These are phyloP conservation scores for Saccharomycopsis phalli DNA, from an alignment of 1,139 yeast species.

Conservation along the genomic window DNA sequence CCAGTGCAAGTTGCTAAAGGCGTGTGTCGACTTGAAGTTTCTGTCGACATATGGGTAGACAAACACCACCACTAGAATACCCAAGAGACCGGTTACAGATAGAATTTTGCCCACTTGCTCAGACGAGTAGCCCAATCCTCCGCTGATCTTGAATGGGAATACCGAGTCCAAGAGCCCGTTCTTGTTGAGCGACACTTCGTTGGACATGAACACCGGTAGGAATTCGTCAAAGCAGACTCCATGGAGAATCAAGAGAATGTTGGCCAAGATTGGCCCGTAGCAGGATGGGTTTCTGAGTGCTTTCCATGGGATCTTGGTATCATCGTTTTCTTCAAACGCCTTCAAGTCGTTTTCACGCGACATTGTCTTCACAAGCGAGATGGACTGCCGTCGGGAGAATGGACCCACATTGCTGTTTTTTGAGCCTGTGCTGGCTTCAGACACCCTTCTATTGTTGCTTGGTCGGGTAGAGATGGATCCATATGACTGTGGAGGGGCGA, in stretches of 20 bases:
- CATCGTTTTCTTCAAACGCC: slow-evolving; percentile 21
- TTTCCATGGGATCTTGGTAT: slow-evolving; percentile 22
- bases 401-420: slow-evolving; percentile 20
- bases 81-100: slow-evolving; percentile 48
- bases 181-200: slow-evolving; percentile 30
- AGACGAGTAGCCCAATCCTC: slow-evolving; percentile 42
- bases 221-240: slow-evolving; percentile 50
- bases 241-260: slow-evolving; percentile 40
- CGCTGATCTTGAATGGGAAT: slow-evolving; percentile 41
- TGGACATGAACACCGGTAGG: slow-evolving; percentile 50
- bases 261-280: slow-evolving; percentile 32
- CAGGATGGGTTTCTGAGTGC: slow-evolving; percentile 34
- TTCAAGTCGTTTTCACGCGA: slow-evolving; percentile 25
- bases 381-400: slow-evolving; percentile 33
- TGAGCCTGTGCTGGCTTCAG: background rate
- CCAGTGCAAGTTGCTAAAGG: slow-evolving; percentile 35
- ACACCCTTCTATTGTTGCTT: background rate
- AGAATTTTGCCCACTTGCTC: slow-evolving; percentile 45
- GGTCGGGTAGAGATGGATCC: background rate
- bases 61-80: slow-evolving; percentile 42
- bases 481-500: background rate
- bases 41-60: slow-evolving; percentile 50
- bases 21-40: slow-evolving; percentile 36
- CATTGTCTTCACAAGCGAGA: slow-evolving; percentile 34
- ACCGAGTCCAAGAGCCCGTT: slow-evolving; percentile 26